These are phyloP conservation scores for Tuber brumale DNA, from an alignment of 495 filamentous ascomycete species.

Conservation along the genomic window DNA sequence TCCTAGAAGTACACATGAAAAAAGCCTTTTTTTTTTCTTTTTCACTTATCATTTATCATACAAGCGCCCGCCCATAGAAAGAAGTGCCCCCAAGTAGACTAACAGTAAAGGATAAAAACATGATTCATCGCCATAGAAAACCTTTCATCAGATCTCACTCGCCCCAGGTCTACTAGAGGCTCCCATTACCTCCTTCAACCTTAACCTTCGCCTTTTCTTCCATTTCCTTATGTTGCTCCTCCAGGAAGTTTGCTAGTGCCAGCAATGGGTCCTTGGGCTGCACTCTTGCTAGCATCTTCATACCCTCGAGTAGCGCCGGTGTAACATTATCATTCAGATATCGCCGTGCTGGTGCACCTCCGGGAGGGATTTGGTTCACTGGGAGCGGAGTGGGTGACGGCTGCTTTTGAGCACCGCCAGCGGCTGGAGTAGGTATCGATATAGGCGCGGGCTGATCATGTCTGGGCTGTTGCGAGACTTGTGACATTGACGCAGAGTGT, in stretches of 20 bases:
- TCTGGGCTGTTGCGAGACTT: background rate
- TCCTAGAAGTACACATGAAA: background rate
- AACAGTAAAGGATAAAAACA: background rate
- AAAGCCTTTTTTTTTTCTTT: background rate
- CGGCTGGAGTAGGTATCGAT: background rate
- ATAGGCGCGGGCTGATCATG: background rate
- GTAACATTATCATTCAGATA: slow-evolving; percentile 90
- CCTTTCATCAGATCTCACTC: background rate
- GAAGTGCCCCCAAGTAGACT: background rate
- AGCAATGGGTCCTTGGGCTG: slow-evolving; percentile 82
- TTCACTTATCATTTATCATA: background rate
- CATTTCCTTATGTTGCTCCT: slow-evolving; percentile 72
- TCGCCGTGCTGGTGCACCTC: slow-evolving; percentile 77
- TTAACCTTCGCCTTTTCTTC: slow-evolving; percentile 46
- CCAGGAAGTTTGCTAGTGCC: slow-evolving; percentile 76
- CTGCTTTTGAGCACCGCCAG: slow-evolving; percentile 20
- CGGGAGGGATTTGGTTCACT: slow-evolving; percentile 51
- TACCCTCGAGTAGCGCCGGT: slow-evolving; percentile 74
- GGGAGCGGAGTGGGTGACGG: slow-evolving; percentile 49
- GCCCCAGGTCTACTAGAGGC: background rate
- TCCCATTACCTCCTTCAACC: slow-evolving; percentile 27
- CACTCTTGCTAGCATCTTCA: slow-evolving; percentile 78
- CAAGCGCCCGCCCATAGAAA: background rate
- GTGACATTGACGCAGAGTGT: background rate
- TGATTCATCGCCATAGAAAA: background rate